A percentile compares a stretch with the other conserved stretches of the same genome.
phyloP scores from a whole-genome alignment of 805 yeast species.

The Metschnikowia gelsemii region DNA sequence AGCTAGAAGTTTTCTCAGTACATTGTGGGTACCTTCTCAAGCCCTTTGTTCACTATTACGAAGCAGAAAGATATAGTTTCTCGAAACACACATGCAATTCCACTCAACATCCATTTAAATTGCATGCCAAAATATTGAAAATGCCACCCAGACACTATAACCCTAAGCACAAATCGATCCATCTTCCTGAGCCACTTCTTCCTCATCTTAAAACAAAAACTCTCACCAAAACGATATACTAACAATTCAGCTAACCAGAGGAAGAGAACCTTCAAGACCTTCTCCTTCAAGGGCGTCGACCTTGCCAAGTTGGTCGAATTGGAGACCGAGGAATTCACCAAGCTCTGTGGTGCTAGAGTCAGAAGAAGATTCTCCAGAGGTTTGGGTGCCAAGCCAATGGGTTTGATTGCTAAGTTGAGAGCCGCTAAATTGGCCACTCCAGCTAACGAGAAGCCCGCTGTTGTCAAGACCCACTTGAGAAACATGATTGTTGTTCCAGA shows the following conservation, averaged over 20 bases:
- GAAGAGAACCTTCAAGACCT: conserved; percentile 93
- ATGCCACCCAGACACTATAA: too few relatives aligned
- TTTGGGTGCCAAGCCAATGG: conserved; percentile 91
- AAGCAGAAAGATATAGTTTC: too few relatives aligned
- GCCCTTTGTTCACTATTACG: too few relatives aligned
- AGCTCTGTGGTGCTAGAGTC: conserved; percentile 96
- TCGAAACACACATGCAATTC: too few relatives aligned
- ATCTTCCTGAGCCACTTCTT: background rate
- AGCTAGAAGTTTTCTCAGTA: too few relatives aligned
- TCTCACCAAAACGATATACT: conserved; percentile 3
- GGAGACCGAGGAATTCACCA: conserved; percentile 95
- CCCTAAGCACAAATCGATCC: background rate
- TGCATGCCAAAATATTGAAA: too few relatives aligned
- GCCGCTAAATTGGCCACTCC: conserved; percentile 90
- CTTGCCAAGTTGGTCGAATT: conserved; percentile 89
- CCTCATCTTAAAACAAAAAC: background rate
- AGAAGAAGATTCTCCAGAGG: conserved; percentile 99
- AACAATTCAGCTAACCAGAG: conserved; percentile 53
- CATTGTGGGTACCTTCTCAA: too few relatives aligned
- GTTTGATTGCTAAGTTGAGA: conserved; percentile 95
- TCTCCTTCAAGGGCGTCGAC: conserved; percentile 99
- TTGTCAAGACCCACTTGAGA: conserved; percentile 99
- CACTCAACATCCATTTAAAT: too few relatives aligned
- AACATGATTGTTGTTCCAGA: conserved; percentile 98
- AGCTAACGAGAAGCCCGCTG: conserved; percentile 94